Evolutionary conservation across 208 protist genomes (phyloP).

Genomic region (Trypanosoma congolense): DNA sequence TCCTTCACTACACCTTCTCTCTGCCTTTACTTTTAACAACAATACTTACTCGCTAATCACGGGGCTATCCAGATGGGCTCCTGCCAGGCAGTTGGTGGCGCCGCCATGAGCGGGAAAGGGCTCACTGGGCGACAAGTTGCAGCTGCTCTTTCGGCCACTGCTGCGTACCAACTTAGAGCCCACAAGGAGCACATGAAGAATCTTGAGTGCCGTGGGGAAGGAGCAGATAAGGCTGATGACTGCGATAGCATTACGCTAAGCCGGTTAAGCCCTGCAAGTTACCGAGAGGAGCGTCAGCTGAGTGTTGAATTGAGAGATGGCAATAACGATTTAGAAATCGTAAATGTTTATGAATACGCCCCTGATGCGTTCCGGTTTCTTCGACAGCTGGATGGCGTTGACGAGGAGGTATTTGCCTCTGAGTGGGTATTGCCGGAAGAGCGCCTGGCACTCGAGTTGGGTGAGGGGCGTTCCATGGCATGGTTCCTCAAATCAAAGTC

Average conservation of each 20-base stretch:
- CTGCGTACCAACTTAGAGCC: constrained; percentile 20
- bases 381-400: constrained; percentile 42
- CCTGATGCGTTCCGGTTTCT: constrained; percentile 65
- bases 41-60: neutral
- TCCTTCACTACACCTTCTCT: constrained; percentile 11
- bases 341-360: constrained; percentile 73
- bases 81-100: constrained; percentile 25
- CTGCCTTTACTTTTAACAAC: constrained; percentile 8
- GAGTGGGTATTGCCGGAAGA: constrained; percentile 73
- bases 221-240: constrained; percentile 15
- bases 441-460: constrained; percentile 48
- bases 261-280: constrained; percentile 23
- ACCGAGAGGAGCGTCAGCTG: constrained; percentile 21
- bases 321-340: constrained; percentile 18
- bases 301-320: constrained; percentile 17
- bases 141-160: constrained; percentile 32
- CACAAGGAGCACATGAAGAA: constrained; percentile 10
- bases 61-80: constrained; percentile 21
- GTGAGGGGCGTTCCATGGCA: constrained; percentile 79
- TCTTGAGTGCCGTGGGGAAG: neutral
- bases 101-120: constrained; percentile 67
- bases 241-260: constrained; percentile 16
- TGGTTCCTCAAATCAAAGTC: constrained; percentile 75
- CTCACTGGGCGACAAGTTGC: constrained; percentile 64
- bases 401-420: constrained; percentile 42